These are phyloP conservation scores for Abortiporus biennis DNA, from an alignment of 1,284 basidiomycete species.

Conservation along the genomic window DNA sequence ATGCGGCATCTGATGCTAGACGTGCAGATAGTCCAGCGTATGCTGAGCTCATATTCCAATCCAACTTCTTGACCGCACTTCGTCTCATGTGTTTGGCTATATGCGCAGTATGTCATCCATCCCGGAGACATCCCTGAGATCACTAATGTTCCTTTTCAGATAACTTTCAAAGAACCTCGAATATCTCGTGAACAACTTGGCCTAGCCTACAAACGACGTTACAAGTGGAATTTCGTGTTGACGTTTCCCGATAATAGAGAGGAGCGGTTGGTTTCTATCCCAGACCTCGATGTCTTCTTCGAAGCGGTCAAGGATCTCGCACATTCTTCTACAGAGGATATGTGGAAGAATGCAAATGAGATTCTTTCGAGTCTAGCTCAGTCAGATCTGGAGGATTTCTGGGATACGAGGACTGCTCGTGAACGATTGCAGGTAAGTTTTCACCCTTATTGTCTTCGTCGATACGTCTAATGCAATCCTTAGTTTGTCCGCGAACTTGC, in stretches of 20 bases:
- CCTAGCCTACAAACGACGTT: slow-evolving; percentile 52
- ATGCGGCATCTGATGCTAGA: not conserved
- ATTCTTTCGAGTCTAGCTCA: slow-evolving; percentile 10
- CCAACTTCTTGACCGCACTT: slow-evolving; percentile 44
- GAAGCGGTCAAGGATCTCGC: slow-evolving; percentile 6
- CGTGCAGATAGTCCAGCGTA: slow-evolving; percentile 35
- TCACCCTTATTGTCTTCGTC: not conserved
- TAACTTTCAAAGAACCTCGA: slow-evolving; percentile 6
- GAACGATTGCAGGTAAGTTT: slow-evolving; percentile 14
- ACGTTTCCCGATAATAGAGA: slow-evolving; percentile 25
- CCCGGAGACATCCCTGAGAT: slow-evolving; percentile 22
- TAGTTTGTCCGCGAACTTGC: slow-evolving; percentile 15
- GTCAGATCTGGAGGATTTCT: slow-evolving; percentile 6
- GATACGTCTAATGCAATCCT: not conserved
- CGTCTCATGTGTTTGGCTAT: slow-evolving; percentile 43
- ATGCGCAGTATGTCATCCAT: slow-evolving; percentile 28
- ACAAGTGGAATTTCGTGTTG: slow-evolving; percentile 65
- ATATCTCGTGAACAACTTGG: slow-evolving; percentile 29
- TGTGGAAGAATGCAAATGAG: slow-evolving; percentile 13
- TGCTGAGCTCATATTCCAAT: slow-evolving; percentile 44
- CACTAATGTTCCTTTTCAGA: not conserved
- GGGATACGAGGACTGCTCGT: slow-evolving; percentile 11
- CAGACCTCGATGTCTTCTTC: slow-evolving; percentile 4
- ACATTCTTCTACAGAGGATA: slow-evolving; percentile 13
- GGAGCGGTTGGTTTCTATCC: slow-evolving; percentile 7